Base-by-base conservation (phyloP, 805 yeast genomes). In the Wickerhamomyces subpelliculosus region DNA sequence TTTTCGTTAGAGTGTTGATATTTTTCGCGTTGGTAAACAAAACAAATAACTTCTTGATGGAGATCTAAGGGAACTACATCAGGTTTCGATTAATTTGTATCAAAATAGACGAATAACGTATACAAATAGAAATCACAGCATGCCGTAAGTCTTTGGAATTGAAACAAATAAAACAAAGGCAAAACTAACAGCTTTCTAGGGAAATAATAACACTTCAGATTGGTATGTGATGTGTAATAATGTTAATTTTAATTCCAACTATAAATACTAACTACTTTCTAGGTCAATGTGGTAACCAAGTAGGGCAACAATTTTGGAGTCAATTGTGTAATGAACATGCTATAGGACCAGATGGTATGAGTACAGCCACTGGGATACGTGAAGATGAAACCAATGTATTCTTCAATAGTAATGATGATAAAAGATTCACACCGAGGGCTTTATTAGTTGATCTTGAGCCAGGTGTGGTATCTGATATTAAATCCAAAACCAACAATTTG, bases 271-370 rank as follows among this genome's bases (percentile, higher is more conserved):
- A 24, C 18, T 8, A 9, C 4, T 14, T 5, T 12, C 22, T 36
- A 51, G 95, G 96, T 20, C 98, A 93, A 63, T 93, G 98, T 65
- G 98, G 98, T 41, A 93, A 93, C 61, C 97, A 90, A 57, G 80
- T 90, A 1, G 97, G 97, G 20, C 76, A 84, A 39, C 83, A 84
- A 58, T 90, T 89, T 59, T 93, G 98, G 98, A 71, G 78, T 34
- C 96, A 86, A 57, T 60, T 90, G 38, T 84, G 95, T 31, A 61
- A 68, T 22, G 97, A 90, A 52, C 98, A 90, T 54, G 95, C 94
- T 0, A 80, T 90, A 18, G 64, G 54, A 7, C 48, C 46, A 8
- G 67, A 64, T 45, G 72, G 70, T 5, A 34, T 49, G 13, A 49
- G 59, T 18, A 37, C 42, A 0, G 38, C 41, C 3, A 39, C 39